phyloP scores from a whole-genome alignment of 2,329 filamentous ascomycete genomes.

The Hypomyces rosellus region DNA sequence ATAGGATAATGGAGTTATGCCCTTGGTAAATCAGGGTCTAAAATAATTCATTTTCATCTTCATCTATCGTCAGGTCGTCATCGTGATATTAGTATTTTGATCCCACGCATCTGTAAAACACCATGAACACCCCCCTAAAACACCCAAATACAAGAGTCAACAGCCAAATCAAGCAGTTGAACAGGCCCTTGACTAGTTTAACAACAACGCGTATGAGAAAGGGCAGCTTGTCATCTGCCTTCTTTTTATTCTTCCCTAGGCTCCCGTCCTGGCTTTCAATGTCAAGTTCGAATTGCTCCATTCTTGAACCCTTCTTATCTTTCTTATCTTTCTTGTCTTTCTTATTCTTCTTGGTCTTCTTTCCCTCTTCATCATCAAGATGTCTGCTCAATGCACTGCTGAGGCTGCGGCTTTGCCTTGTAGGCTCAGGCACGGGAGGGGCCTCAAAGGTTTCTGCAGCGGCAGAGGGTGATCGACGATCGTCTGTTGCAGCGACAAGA shows the following conservation, averaged over 20 bases:
- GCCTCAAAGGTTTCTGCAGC: constrained; percentile 51
- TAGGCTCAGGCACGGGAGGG: constrained; percentile 36
- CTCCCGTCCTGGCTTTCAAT: constrained; percentile 55
- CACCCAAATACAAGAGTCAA: constrained; percentile 51
- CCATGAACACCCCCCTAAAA: constrained; percentile 42
- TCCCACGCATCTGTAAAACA: constrained; percentile 45
- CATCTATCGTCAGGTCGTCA: constrained; percentile 2
- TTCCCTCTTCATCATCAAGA: constrained; percentile 19
- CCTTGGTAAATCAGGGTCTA: no score
- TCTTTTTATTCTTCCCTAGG: constrained; percentile 29
- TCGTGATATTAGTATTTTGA: constrained; percentile 31
- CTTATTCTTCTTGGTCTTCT: constrained; percentile 29
- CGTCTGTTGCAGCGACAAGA: constrained; percentile 52
- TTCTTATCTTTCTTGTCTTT: constrained; percentile 39
- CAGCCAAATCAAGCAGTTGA: constrained; percentile 54
- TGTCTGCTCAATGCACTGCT: constrained; percentile 25
- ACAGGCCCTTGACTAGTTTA: constrained; percentile 45
- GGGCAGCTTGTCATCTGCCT: constrained; percentile 43
- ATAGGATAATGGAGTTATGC: no score
- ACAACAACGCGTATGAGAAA: constrained; percentile 42
- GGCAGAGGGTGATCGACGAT: constrained; percentile 36
- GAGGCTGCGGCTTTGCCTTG: constrained; percentile 21
- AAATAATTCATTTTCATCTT: constrained; percentile 5
- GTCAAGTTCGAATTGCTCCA: constrained; percentile 55
- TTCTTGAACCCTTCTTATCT: constrained; percentile 31